phyloP scores from a whole-genome alignment of 2,329 filamentous ascomycete genomes.

The Penicillium sp. region DNA sequence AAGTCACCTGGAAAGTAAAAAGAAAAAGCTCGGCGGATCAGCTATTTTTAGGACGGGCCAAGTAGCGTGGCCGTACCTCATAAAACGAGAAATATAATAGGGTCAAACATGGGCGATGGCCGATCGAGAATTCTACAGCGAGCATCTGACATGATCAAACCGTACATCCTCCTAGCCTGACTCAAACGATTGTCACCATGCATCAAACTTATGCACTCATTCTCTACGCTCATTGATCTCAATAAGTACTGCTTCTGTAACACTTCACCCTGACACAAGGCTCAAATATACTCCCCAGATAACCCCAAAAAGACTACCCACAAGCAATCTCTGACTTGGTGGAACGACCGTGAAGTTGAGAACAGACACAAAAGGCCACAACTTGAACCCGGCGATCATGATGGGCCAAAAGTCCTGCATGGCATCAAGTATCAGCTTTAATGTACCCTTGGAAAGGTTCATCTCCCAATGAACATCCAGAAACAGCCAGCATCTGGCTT shows the following conservation, averaged over 20 bases:
- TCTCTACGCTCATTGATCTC: not conserved
- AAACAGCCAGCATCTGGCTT: too few relatives aligned
- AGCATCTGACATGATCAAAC: not conserved
- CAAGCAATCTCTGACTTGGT: conserved; percentile 32
- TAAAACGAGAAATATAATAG: too few relatives aligned
- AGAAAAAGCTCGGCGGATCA: not conserved
- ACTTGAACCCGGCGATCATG: conserved; percentile 37
- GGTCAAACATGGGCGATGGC: too few relatives aligned
- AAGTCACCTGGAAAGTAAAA: not conserved
- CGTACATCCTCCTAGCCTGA: not conserved
- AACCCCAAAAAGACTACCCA: conserved; percentile 36
- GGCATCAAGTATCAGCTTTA: not conserved
- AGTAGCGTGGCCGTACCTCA: not conserved
- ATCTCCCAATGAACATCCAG: not conserved
- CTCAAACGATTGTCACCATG: not conserved
- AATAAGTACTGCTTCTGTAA: not conserved
- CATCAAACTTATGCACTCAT: not conserved
- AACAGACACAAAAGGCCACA: conserved; percentile 41
- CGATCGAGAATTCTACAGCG: not conserved
- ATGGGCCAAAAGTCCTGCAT: conserved; percentile 36
- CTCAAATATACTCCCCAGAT: conserved; percentile 41
- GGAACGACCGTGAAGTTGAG: conserved; percentile 39
- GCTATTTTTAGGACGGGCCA: not conserved
- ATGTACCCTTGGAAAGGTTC: not conserved
- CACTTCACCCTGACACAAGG: conserved; percentile 24